Evolutionary conservation across 2,329 filamentous ascomycete genomes (phyloP), one percentile per base, ranked within the genome.

Genomic region (Incumbomyces delicatus): DNA sequence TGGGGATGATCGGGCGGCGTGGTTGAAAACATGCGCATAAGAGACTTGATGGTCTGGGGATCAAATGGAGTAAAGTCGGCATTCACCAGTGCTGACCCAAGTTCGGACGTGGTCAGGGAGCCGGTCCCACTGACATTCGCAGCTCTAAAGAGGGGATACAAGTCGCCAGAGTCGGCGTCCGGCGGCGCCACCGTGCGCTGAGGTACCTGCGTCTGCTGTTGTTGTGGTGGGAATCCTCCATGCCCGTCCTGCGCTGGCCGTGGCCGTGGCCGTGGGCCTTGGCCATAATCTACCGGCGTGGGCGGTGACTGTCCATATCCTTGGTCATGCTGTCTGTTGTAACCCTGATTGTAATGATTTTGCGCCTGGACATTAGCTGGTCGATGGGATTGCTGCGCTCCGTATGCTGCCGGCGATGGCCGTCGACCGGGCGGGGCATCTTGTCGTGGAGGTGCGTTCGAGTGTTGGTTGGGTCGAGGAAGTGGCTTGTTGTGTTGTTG

Each of bases 51-150:
- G 1, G 92, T 98, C 58, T 95, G 85, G 3, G 81, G 76, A 66
- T 98, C 89, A 64, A 98, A 98, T 3, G 87, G 79, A 1, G 87
- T 87, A 79, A 87, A 95, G 73, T 98, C 92, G 46, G 89, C 90
- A 62, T 98, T 98, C 50, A 96, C 89, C 5, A 98, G 80, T 16
- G 92, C 92, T 1, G 85, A 83, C 8, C 86, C 83, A 11, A 98
- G 81, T 66, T 96, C 90, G 43, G 75, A 75, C 66, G 95, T 89
- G 2, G 85, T 88, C 39, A 98, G 76, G 54, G 88, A 80, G 16
- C 90, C 89, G 43, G 77, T 87, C 47, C 80, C 83, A 78, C 63
- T 64, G 29, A 56, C 89, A 67, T 98, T 94, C 12, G 95, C 90
- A 1, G 88, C 87, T 50, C 85, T 77, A 69, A 96, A 98, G 20